A percentile compares a stretch with the other conserved stretches of the same genome.
Evolutionary conservation across 441 rosid species (phyloP).

Genomic region (Adansonia rubrostipa): DNA sequence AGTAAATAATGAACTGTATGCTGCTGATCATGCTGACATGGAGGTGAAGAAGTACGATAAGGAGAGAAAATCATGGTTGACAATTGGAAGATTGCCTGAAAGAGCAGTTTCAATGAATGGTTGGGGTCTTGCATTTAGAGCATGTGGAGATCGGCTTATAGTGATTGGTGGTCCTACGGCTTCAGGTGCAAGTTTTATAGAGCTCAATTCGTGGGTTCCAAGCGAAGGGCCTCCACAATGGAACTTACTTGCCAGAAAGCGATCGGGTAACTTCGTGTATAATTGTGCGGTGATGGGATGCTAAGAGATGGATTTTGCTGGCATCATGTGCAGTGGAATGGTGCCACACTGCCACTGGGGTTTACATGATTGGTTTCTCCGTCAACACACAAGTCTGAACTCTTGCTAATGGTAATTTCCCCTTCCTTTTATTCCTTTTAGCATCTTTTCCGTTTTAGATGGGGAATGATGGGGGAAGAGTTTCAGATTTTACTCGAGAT

Average conservation of each 20-base stretch:
- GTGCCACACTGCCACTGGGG: slow-evolving; percentile 35
- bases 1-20: slow-evolving; percentile 78
- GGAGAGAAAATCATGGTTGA: slow-evolving; percentile 57
- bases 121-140: slow-evolving; percentile 96
- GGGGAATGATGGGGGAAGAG: slow-evolving; percentile 48
- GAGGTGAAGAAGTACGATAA: slow-evolving; percentile 79
- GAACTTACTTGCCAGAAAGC: slow-evolving; percentile 77
- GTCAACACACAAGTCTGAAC: slow-evolving; percentile 43
- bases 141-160: slow-evolving; percentile 83
- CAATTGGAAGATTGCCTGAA: slow-evolving; percentile 80
- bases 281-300: slow-evolving; percentile 99
- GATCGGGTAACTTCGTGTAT: slow-evolving; percentile 79
- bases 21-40: slow-evolving; percentile 81
- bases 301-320: slow-evolving; percentile 44
- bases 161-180: slow-evolving; percentile 87
- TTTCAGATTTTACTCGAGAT: slow-evolving; percentile 56
- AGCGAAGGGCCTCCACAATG: slow-evolving; percentile 78
- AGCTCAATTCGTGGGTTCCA: slow-evolving; percentile 89
- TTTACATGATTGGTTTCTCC: slow-evolving; percentile 54
- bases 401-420: slow-evolving; percentile 56
- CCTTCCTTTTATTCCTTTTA: slow-evolving; percentile 30
- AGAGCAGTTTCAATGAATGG: slow-evolving; percentile 88
- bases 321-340: slow-evolving; percentile 36
- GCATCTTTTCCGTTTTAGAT: slow-evolving; percentile 40
- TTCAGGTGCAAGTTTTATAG: slow-evolving; percentile 73